phyloP scores from a whole-genome alignment of 2,329 filamentous ascomycete species.

The Teratosphaeria epicoccoides region DNA sequence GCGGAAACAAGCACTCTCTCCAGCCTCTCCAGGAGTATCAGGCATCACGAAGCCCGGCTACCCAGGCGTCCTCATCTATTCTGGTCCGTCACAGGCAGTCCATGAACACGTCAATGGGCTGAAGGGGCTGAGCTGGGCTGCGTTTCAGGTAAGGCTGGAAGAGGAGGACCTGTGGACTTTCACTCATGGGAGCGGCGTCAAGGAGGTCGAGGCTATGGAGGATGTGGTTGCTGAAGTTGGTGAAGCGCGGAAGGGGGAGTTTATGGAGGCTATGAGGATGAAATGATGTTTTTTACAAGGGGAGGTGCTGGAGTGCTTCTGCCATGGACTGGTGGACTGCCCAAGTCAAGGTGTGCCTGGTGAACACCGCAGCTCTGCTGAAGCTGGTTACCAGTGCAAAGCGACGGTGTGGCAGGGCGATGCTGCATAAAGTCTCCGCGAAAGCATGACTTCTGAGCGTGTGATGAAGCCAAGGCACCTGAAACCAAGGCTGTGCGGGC shows the following conservation, averaged over 20 bases:
- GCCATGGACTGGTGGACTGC: no score
- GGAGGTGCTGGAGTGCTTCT: no score
- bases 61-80: constrained; percentile 35
- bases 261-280: constrained; percentile 26
- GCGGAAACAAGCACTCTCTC: constrained; percentile 34
- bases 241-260: constrained; percentile 16
- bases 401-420: no score
- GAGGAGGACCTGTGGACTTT: constrained; percentile 30
- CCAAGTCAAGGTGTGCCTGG: no score
- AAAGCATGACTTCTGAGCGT: no score
- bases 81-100: constrained; percentile 29
- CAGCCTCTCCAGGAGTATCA: constrained; percentile 22
- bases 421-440: no score
- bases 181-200: constrained; percentile 29
- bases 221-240: constrained; percentile 31
- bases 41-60: constrained; percentile 39
- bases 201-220: constrained; percentile 35
- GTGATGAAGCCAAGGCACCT: no score
- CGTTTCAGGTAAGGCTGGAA: constrained; percentile 36
- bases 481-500: no score
- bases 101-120: constrained; percentile 33
- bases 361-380: no score
- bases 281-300: constrained; percentile 9
- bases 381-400: no score
- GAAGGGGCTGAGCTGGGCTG: constrained; percentile 36